phyloP scores from a whole-genome alignment of 179 eudicot genomes.

The Sideroxylon spinosum region DNA sequence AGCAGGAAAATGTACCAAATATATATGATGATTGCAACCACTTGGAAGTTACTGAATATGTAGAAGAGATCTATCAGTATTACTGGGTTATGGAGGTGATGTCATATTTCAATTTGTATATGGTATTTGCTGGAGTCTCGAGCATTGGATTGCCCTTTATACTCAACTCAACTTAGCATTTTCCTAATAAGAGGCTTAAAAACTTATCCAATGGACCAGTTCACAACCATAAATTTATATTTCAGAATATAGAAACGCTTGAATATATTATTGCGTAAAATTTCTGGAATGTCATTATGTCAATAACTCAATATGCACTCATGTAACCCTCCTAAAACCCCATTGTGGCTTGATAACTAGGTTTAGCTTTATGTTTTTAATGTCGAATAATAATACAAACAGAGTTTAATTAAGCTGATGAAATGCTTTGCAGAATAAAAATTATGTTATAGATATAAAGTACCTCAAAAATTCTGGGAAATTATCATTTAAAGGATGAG shows the following conservation, averaged over 20 bases:
- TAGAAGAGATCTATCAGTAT: constrained; percentile 87
- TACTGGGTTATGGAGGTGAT: constrained; percentile 90
- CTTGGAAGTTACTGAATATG: constrained; percentile 93
- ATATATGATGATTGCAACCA: constrained; percentile 75
- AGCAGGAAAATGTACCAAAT: constrained; percentile 47
- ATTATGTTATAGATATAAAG: background rate
- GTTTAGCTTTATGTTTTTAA: background rate
- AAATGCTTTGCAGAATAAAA: background rate
- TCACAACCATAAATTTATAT: too few species aligned
- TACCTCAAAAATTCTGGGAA: background rate
- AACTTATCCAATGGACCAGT: background rate
- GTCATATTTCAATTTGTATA: background rate
- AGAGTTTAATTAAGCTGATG: background rate
- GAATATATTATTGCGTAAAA: background rate
- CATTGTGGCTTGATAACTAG: too few species aligned
- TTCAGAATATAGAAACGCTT: background rate
- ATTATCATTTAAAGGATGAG: background rate
- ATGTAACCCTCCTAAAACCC: too few species aligned
- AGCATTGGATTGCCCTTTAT: background rate
- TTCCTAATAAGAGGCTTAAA: background rate
- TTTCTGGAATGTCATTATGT: background rate
- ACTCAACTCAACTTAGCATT: background rate
- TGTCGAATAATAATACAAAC: background rate
- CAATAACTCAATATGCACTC: too few species aligned
- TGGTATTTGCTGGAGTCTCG: background rate